Base-by-base conservation (phyloP, 228 moss, liverwort and hornwort genomes). In the Sphagnum magellanicum region DNA sequence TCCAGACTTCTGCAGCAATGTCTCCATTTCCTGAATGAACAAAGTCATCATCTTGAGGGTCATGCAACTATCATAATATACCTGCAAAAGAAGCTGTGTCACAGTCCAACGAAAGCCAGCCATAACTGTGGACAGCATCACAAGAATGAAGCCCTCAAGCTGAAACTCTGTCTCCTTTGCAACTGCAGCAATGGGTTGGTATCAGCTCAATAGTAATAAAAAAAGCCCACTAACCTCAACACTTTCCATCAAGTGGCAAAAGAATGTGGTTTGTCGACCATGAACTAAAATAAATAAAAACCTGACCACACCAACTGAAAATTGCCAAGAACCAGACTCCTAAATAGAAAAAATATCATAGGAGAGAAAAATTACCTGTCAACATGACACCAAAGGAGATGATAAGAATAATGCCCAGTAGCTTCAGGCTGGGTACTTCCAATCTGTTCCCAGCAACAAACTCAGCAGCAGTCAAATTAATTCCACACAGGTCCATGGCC, bases 31-130 rank as follows among this genome's bases (percentile, higher is more conserved):
- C 32, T 32, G 32, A 32, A 32, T 32, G 32, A 32, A 32, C 32
- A 32, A 32, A 32, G 32, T 32, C 32, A 32, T 32, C 32, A 32
- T 32, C 32, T 32, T 32, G 1, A 32, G 32, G 32, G 32, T 32
- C 32, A 32, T 32, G 32, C 32, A 32, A 32, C 65, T 48, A 5
- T 5, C 16, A 48, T 65, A 49, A 64, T 4, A 6, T 82, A 92
- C 94, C 94, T 98, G 98, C 73, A 98, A 78, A 68, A 98, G 89
- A 71, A 98, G 87, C 79, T 98, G 98, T 13, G 98, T 98, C 68
- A 98, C 89, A 59, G 92, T 92, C 98, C 93, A 93, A 63, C 98
- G 92, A 76, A 98, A 94, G 75, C 98, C 98, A 75, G 94, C 78
- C 98, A 98, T 94, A 61, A 98, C 84, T 68, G 94, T 79, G 71